These are phyloP conservation scores for Boletus vinaceobasis DNA, from an alignment of 768 basidiomycete species.

Conservation along the genomic window DNA sequence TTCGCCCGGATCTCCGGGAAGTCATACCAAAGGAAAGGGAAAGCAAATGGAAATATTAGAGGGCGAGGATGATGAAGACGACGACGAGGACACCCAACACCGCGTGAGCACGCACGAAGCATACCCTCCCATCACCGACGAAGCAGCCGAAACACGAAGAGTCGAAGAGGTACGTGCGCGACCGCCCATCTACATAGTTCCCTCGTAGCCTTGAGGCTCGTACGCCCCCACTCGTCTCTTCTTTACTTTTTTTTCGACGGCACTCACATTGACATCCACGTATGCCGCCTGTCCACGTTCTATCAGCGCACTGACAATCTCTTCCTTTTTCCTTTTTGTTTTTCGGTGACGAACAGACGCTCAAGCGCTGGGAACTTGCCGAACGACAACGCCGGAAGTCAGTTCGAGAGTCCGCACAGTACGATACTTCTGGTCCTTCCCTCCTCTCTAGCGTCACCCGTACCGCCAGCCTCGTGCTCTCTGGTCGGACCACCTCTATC, in stretches of 20 bases:
- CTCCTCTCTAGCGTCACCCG: constrained; percentile 57
- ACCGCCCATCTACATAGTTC: neutral
- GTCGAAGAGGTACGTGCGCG: constrained; percentile 61
- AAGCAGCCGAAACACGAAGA: constrained; percentile 61
- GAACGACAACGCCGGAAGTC: constrained; percentile 75
- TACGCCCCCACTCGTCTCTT: neutral
- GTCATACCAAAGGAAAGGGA: constrained; percentile 29
- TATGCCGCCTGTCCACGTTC: neutral
- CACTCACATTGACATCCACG: neutral
- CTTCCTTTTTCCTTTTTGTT: neutral
- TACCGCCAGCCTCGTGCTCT: constrained; percentile 58
- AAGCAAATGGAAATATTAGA: constrained; percentile 26
- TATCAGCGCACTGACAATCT: constrained; percentile 1
- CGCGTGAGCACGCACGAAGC: constrained; percentile 17
- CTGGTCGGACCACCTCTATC: constrained; percentile 34
- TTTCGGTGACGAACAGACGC: constrained; percentile 45
- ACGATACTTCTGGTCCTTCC: constrained; percentile 33
- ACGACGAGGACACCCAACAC: constrained; percentile 25
- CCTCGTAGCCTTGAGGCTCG: neutral
- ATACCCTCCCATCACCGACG: constrained; percentile 70
- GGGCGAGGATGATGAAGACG: constrained; percentile 16
- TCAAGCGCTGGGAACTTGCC: constrained; percentile 73
- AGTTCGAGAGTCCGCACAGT: constrained; percentile 52
- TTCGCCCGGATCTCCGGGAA: constrained; percentile 7
- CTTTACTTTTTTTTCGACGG: neutral